Conservation (phyloP, 805 yeast genomes). For the Hanseniaspora lachancei region DNA sequence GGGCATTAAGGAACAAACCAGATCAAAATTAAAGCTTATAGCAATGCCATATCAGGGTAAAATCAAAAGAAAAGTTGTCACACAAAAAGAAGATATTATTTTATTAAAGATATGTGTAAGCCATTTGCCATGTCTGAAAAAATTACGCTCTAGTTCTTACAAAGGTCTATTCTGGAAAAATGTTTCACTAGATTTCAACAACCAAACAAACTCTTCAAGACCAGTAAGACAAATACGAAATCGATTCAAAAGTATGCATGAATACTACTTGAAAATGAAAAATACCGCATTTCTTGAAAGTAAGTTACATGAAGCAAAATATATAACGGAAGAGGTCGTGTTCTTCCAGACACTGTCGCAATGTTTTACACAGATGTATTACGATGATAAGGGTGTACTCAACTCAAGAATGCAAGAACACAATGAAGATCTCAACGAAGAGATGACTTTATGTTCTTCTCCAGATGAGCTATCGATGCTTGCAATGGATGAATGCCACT, state of each 20-base stretch:
- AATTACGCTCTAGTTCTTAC: background rate
- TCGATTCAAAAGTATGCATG: background rate
- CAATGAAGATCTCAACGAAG: background rate
- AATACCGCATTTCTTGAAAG: background rate
- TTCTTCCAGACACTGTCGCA: background rate
- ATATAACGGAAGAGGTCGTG: background rate
- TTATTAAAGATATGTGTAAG: background rate
- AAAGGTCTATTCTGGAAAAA: background rate
- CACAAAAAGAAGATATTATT: background rate
- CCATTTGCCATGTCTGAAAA: background rate
- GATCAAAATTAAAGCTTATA: too few relatives aligned
- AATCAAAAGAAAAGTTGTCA: conserved; percentile 26
- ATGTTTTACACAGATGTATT: background rate
- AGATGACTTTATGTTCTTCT: background rate
- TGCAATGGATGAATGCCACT: background rate
- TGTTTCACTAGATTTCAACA: background rate
- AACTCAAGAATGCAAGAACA: background rate
- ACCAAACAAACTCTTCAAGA: background rate
- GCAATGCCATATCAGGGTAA: conserved; percentile 20
- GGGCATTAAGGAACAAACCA: too few relatives aligned
- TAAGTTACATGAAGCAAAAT: background rate
- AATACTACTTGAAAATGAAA: background rate
- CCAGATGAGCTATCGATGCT: background rate
- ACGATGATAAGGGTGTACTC: background rate
- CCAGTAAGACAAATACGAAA: background rate